Evolutionary conservation across 345 rosid species (phyloP), one percentile per base, ranked within the genome.

Genomic region (Eucalyptus curtisii): DNA sequence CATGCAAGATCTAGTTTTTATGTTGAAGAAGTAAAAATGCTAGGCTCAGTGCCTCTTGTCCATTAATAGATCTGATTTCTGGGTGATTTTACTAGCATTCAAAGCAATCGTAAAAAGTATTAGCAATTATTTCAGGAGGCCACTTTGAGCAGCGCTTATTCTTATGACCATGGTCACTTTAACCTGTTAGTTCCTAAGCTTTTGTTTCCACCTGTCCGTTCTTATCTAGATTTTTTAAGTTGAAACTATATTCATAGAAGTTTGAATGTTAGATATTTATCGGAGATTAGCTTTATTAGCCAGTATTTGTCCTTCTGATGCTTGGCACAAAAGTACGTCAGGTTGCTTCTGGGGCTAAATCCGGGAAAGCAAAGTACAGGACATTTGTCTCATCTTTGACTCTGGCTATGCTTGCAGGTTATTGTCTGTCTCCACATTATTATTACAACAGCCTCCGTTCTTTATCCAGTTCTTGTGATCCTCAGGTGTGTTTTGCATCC

Each of bases 381-480:
- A 86, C 66, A 37, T 7, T 76, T 76, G 84, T 76, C 84, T 53
- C 49, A 50, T 42, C 44, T 19, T 85, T 88, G 87, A 91, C 88
- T 88, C 64, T 76, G 49, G 88, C 89, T 88, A 15, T 66, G 89
- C 19, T 86, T 92, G 91, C 96, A 98, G 99, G 93, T 92, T 79
- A 95, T 86, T 88, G 92, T 95, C 90, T 49, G 90, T 89, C 93
- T 93, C 91, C 99, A 98, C 90, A 61, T 96, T 86, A 61, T 96
- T 92, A 97, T 96, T 89, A 94, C 98, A 64, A 90, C 95, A 59
- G 90, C 93, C 30, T 92, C 96, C 89, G 90, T 97, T 89, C 86
- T 96, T 49, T 98, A 95, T 93, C 99, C 99, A 30, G 96, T 97
- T 85, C 89, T 92, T 30, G 98, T 98, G 89, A 98, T 96, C 57